Conservation (phyloP, 2,329 filamentous ascomycete genomes). For the Neofusicoccum parvum region DNA sequence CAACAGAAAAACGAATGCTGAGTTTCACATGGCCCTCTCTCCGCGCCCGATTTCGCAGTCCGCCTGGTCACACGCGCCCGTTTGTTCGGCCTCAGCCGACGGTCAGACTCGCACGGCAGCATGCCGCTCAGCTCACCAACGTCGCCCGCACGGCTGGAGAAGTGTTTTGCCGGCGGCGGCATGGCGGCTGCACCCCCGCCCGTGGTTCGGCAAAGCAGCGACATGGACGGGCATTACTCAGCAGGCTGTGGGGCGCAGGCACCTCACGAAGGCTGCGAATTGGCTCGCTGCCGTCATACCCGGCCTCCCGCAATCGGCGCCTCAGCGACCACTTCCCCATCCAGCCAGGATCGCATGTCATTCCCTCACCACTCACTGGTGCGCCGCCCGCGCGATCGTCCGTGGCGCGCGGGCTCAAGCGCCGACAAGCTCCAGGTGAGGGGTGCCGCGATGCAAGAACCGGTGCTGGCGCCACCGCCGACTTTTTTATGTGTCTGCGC, state of each 20-base stretch:
- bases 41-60: neutral
- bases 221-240: neutral
- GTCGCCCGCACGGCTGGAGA: neutral
- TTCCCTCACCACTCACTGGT: neutral
- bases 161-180: neutral
- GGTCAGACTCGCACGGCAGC: neutral
- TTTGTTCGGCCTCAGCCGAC: neutral
- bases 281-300: slow-evolving; percentile 22
- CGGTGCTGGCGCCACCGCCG: neutral
- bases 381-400: neutral
- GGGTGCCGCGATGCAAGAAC: neutral
- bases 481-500: neutral
- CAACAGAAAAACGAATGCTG: neutral
- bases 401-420: too few species aligned
- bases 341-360: neutral
- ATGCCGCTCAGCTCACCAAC: neutral
- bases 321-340: neutral
- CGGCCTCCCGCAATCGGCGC: slow-evolving; percentile 11
- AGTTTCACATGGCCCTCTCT: neutral
- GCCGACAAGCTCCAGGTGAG: neutral
- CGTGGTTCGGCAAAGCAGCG: neutral
- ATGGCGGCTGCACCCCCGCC: neutral
- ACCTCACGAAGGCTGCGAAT: neutral
- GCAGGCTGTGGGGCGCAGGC: neutral
- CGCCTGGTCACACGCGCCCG: too few species aligned